Percentiles rank a stretch among this genome's conserved stretches.
Conservation (phyloP, 306 rosid genomes). For the Corylus avellana region DNA sequence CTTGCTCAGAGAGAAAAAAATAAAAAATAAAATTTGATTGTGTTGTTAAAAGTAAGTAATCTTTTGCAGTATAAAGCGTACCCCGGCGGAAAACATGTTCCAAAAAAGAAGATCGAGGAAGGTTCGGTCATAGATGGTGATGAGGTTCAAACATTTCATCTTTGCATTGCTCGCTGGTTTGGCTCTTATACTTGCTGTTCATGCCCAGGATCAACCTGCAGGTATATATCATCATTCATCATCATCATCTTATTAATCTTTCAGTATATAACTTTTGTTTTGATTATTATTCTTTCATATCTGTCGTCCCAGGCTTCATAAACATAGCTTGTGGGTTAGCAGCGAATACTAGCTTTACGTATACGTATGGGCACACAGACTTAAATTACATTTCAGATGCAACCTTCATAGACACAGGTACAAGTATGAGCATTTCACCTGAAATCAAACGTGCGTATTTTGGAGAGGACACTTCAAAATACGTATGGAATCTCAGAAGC, state of each 20-base stretch:
- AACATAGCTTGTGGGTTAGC: conserved; percentile 59
- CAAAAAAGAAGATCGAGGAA: too few species aligned
- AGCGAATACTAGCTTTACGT: conserved; percentile 16
- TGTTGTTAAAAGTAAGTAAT: too few species aligned
- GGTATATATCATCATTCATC: conserved; percentile 27
- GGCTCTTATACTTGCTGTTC: conserved; percentile 21
- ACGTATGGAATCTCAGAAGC: conserved; percentile 37
- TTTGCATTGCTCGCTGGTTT: conserved; percentile 18
- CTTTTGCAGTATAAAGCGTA: conserved; percentile 2
- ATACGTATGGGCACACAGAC: conserved; percentile 18
- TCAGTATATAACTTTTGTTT: not conserved
- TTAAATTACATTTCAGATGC: conserved; percentile 52
- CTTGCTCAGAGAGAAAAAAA: too few species aligned
- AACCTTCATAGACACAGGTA: conserved; percentile 40
- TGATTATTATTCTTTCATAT: not conserved
- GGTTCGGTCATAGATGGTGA: conserved; percentile 10
- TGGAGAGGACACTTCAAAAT: conserved; percentile 7
- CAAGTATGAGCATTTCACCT: conserved; percentile 12
- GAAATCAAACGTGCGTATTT: not conserved
- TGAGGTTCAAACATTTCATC: conserved; percentile 5
- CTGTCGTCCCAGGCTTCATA: conserved; percentile 45
- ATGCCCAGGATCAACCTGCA: conserved; percentile 47
- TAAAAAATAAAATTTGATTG: too few species aligned
- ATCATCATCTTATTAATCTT: not conserved
- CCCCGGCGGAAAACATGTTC: not conserved